A percentile compares a stretch with the other conserved stretches of the same genome.
phyloP scores from a whole-genome alignment of 164 flowering plant genomes.

The Pachysandra terminalis region DNA sequence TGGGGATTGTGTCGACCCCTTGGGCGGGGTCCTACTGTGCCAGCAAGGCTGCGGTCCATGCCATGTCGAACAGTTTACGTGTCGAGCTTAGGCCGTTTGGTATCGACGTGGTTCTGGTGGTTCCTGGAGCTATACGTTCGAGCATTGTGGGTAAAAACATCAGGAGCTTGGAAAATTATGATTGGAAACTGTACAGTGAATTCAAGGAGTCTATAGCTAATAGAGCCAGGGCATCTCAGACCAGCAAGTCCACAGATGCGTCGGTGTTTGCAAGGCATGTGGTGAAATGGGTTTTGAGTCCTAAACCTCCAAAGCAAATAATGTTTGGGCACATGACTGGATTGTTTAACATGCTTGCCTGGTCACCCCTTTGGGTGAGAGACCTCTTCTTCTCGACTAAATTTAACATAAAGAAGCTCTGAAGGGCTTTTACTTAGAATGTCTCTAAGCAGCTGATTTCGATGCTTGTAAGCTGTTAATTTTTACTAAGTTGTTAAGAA shows the following conservation, averaged over 20 bases:
- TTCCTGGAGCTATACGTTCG: constrained; percentile 59
- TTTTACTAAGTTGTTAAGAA: no score
- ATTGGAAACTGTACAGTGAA: constrained; percentile 54
- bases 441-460: no score
- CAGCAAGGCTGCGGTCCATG: constrained; percentile 58
- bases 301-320: constrained; percentile 55
- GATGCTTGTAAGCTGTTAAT: no score
- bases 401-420: constrained; percentile 34
- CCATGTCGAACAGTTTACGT: constrained; percentile 47
- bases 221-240: constrained; percentile 61
- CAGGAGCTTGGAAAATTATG: constrained; percentile 29
- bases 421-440: no score
- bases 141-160: constrained; percentile 39
- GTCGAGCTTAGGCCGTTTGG: constrained; percentile 58
- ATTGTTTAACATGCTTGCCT: constrained; percentile 42
- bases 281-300: constrained; percentile 45
- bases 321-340: constrained; percentile 59
- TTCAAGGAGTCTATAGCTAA: constrained; percentile 50
- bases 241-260: constrained; percentile 46
- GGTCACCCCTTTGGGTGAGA: constrained; percentile 60
- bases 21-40: constrained; percentile 74
- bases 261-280: constrained; percentile 55
- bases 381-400: constrained; percentile 47
- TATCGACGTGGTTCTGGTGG: constrained; percentile 49
- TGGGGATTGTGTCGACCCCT: constrained; percentile 55